Evolutionary conservation across 1,139 yeast genomes (phyloP).

Genomic region (Tardiomyces digboiensis): DNA sequence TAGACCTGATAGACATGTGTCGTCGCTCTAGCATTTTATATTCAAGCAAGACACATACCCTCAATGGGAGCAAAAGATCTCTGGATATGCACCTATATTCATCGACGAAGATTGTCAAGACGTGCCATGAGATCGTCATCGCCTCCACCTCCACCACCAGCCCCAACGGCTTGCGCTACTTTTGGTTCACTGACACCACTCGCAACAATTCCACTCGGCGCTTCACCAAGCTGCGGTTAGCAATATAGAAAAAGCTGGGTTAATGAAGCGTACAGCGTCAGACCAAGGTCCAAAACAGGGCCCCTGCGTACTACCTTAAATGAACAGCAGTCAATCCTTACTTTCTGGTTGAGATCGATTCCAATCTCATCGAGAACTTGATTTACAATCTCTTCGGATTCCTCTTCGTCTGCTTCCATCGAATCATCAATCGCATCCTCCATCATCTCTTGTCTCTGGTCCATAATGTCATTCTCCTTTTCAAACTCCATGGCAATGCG

Average conservation of each 20-base stretch:
- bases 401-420: constrained; percentile 81
- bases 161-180: constrained; percentile 44
- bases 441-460: constrained; percentile 97
- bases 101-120: constrained; percentile 68
- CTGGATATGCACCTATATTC: no score
- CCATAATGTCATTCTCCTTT: constrained; percentile 92
- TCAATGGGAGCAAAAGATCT: no score
- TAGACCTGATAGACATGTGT: no score
- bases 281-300: no score
- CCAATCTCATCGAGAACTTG: constrained; percentile 96
- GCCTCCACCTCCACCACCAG: constrained; percentile 27
- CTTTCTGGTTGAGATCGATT: constrained; percentile 62
- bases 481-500: constrained; percentile 94
- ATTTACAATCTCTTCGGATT: constrained; percentile 85
- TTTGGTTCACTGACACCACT: constrained; percentile 22
- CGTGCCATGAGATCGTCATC: constrained; percentile 89
- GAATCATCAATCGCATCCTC: constrained; percentile 97
- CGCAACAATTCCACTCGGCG: constrained; percentile 46
- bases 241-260: no score
- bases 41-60: no score
- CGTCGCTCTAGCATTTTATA: no score
- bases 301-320: no score
- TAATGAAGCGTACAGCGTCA: no score
- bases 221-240: constrained; percentile 55
- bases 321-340: no score